A percentile compares a stretch with the other conserved stretches of the same genome.
These are phyloP conservation scores for Quillaja saponaria DNA, from an alignment of 306 rosid species.

Conservation along the genomic window DNA sequence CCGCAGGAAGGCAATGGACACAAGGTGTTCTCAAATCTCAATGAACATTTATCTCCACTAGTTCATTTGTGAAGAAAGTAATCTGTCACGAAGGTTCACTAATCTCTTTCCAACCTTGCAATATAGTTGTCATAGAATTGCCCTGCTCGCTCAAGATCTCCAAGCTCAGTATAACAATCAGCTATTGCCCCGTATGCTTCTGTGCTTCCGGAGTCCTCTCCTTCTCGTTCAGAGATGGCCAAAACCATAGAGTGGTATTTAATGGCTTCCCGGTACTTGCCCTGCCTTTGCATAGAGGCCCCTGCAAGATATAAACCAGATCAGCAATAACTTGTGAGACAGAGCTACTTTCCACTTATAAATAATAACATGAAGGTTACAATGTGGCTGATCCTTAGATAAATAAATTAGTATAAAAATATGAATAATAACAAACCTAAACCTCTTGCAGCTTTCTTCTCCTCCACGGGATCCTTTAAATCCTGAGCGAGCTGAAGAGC, in stretches of 20 bases:
- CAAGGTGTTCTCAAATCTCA: constrained; percentile 17
- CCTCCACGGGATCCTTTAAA: constrained; percentile 75
- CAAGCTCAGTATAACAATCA: constrained; percentile 95
- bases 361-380: too few relatives aligned
- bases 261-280: constrained; percentile 78
- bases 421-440: constrained; percentile 59
- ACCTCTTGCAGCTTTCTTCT: constrained; percentile 97
- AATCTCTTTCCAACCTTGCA: constrained; percentile 78
- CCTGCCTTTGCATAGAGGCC: constrained; percentile 91
- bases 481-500: constrained; percentile 79
- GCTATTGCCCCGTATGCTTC: constrained; percentile 99
- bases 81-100: constrained; percentile 16
- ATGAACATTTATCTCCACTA: constrained; percentile 7
- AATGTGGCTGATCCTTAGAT: not conserved
- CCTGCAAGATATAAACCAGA: constrained; percentile 55
- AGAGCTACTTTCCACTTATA: too few relatives aligned
- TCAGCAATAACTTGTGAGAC: too few relatives aligned
- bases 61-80: not conserved
- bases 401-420: not conserved
- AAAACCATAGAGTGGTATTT: constrained; percentile 84
- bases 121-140: constrained; percentile 74
- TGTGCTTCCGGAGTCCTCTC: constrained; percentile 82
- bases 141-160: constrained; percentile 91
- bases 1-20: constrained; percentile 27
- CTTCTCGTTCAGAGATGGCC: constrained; percentile 75